These are phyloP conservation scores for Sanguinoderma infundibulare DNA, from an alignment of 1,284 basidiomycete genomes.

Conservation along the genomic window DNA sequence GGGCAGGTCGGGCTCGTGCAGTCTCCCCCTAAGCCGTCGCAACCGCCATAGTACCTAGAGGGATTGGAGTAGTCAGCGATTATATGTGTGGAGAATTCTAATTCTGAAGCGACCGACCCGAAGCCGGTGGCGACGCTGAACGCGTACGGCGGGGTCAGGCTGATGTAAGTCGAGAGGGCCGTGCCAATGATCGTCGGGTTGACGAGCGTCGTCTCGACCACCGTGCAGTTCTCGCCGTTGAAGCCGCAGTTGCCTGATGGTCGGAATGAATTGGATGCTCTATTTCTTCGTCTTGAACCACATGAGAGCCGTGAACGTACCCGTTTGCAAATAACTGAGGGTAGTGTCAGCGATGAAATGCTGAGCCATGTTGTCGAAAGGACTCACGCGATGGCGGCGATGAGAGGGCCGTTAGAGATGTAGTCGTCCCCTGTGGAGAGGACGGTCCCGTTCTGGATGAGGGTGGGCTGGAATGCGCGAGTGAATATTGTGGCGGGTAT, in stretches of 20 bases:
- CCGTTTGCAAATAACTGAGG: constrained; percentile 37
- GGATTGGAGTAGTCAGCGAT: not conserved
- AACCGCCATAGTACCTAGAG: constrained; percentile 34
- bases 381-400: constrained; percentile 40
- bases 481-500: not conserved
- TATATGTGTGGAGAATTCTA: too few species aligned
- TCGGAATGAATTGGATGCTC: not conserved
- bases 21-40: constrained; percentile 37
- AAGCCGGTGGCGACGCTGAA: constrained; percentile 40
- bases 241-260: constrained; percentile 35
- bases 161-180: constrained; percentile 48
- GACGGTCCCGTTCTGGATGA: constrained; percentile 37
- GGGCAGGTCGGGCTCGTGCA: constrained; percentile 31
- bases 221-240: constrained; percentile 49
- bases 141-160: constrained; percentile 45
- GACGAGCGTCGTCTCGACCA: constrained; percentile 48
- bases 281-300: not conserved
- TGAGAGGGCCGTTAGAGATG: constrained; percentile 34
- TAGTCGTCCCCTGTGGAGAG: constrained; percentile 41
- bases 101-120: constrained; percentile 26
- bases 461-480: constrained; percentile 33
- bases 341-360: not conserved
- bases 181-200: constrained; percentile 44
- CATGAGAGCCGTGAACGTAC: constrained; percentile 12
- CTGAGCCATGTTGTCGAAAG: too few species aligned